phyloP scores from a whole-genome alignment of 805 yeast species.

The Yamadazyma laniorum region DNA sequence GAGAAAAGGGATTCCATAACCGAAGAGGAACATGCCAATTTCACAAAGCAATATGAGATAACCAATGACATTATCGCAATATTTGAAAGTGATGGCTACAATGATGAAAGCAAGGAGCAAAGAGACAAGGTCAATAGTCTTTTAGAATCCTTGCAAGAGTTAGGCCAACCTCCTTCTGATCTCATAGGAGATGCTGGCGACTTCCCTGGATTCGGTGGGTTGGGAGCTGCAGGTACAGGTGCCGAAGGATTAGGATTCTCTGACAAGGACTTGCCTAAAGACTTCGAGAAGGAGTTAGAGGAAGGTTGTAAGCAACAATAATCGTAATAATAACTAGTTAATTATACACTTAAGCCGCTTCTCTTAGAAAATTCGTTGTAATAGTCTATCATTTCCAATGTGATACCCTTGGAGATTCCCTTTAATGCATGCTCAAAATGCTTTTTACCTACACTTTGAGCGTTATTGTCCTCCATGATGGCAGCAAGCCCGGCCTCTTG shows the following conservation, averaged over 20 bases:
- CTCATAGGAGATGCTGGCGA: constrained; percentile 58
- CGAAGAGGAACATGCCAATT: constrained; percentile 50
- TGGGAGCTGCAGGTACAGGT: constrained; percentile 37
- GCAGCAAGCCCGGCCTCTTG: constrained; percentile 97
- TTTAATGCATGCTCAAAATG: constrained; percentile 74
- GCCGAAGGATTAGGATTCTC: constrained; percentile 44
- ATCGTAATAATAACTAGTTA: constrained; percentile 13
- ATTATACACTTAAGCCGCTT: constrained; percentile 24
- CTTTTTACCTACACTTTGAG: constrained; percentile 49
- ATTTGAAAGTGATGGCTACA: constrained; percentile 65
- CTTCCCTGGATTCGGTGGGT: constrained; percentile 45
- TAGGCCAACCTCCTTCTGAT: constrained; percentile 81
- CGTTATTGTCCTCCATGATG: constrained; percentile 69
- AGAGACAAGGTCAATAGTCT: constrained; percentile 54
- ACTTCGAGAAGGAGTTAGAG: constrained; percentile 51
- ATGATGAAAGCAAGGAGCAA: constrained; percentile 44
- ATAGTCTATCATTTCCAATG: constrained; percentile 78
- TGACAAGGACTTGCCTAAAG: constrained; percentile 54
- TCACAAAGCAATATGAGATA: constrained; percentile 58
- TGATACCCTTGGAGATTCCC: constrained; percentile 75
- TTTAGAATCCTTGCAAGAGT: constrained; percentile 66
- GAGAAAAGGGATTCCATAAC: constrained; percentile 47
- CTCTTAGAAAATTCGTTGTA: constrained; percentile 55
- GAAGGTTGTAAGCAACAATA: constrained; percentile 53
- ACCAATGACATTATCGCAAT: constrained; percentile 59